These are phyloP conservation scores for Kodamaea derodonti DNA, from an alignment of 1,139 yeast genomes.

Conservation along the genomic window DNA sequence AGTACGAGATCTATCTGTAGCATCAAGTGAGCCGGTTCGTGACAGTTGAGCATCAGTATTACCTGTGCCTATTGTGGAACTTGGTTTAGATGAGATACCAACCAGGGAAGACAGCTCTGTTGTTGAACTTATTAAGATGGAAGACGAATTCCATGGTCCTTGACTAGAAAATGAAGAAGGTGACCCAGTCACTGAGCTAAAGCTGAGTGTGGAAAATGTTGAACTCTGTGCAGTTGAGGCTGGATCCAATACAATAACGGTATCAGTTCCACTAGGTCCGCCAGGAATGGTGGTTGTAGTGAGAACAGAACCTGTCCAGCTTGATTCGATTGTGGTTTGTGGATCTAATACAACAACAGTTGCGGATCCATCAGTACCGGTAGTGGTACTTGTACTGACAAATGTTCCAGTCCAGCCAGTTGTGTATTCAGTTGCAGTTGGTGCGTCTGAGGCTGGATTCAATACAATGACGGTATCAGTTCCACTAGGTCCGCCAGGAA, in stretches of 20 bases:
- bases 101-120: background rate
- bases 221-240: background rate
- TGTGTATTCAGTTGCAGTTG: slow-evolving; percentile 10
- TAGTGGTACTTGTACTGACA: slow-evolving; percentile 2
- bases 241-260: background rate
- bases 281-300: slow-evolving; percentile 7
- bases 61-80: no score
- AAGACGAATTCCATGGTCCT: background rate
- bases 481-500: slow-evolving; percentile 8
- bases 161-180: background rate
- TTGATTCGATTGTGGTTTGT: slow-evolving; percentile 10
- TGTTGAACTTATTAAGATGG: background rate
- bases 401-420: slow-evolving; percentile 9
- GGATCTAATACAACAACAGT: slow-evolving; percentile 13
- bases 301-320: slow-evolving; percentile 9
- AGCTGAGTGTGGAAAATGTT: background rate
- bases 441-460: slow-evolving; percentile 16
- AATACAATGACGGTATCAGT: slow-evolving; percentile 12
- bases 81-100: background rate
- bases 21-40: background rate
- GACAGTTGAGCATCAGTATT: background rate
- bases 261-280: slow-evolving; percentile 5
- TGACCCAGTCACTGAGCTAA: background rate
- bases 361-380: slow-evolving; percentile 14
- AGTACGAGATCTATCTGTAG: background rate